Evolutionary conservation across 2,329 filamentous ascomycete species (phyloP).

Genomic region (Bipolaris sorokiniana): DNA sequence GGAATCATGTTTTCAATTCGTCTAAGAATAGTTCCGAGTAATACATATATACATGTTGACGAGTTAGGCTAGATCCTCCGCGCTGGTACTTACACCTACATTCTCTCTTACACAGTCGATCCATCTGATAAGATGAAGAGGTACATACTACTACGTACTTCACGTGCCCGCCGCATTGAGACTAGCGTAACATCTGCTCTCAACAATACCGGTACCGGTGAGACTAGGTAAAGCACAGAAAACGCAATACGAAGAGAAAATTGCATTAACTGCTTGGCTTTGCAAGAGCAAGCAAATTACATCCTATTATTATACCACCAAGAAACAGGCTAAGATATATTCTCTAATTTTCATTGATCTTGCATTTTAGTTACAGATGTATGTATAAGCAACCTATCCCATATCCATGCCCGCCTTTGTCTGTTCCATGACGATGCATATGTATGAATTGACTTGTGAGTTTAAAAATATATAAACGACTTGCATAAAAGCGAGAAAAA

Average conservation of each 20-base stretch:
- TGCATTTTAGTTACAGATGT: constrained; percentile 18
- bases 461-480: not conserved
- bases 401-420: constrained; percentile 11
- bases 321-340: not conserved
- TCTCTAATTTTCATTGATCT: constrained; percentile 8
- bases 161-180: too few relatives aligned
- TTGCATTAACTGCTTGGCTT: too few relatives aligned
- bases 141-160: too few relatives aligned
- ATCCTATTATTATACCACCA: too few relatives aligned
- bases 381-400: constrained; percentile 14
- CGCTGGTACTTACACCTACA: not conserved
- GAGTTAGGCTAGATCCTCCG: constrained; percentile 29
- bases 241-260: too few relatives aligned
- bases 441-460: constrained; percentile 7
- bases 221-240: too few relatives aligned
- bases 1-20: not conserved
- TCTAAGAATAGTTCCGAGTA: too few relatives aligned
- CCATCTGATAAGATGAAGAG: constrained; percentile 39
- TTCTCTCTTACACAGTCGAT: not conserved
- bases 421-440: constrained; percentile 17
- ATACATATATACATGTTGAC: not conserved
- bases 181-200: too few relatives aligned
- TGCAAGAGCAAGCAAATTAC: too few relatives aligned
- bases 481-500: not conserved
- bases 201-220: too few relatives aligned